Evolutionary conservation across 2,329 filamentous ascomycete genomes (phyloP), one percentile per base, ranked within the genome.

Genomic region (Elsinoe batatas): DNA sequence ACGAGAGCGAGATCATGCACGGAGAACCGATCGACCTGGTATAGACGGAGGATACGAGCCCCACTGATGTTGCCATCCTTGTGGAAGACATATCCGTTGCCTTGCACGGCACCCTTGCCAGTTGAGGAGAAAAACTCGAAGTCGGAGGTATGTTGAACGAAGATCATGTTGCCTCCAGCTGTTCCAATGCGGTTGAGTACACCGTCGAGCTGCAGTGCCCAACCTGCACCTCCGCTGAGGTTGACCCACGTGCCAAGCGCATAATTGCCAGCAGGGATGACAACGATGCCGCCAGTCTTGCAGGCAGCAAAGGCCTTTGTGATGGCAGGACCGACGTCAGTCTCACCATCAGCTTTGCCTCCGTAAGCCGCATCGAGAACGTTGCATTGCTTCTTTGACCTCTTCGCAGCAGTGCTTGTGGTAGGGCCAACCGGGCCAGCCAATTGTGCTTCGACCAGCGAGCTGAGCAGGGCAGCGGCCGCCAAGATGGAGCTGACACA

Each of bases 91-190:
- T 77, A 80, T 22, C 77, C 77, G 47, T 72, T 71, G 20, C 77
- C 77, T 63, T 80, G 78, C 26, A 80, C 68, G 17, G 77, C 76
- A 55, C 77, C 78, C 57, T 71, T 69, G 12, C 74, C 75, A 3
- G 71, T 79, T 40, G 72, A 74, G 40, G 75, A 78, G 64, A 78
- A 79, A 56, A 80, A 59, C 61, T 80, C 78, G 53, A 80, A 78
- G 61, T 80, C 76, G 54, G 66, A 70, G 7, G 71, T 69, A 58
- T 76, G 72, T 58, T 76, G 68, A 54, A 79, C 71, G 58, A 74
- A 70, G 59, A 80, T 72, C 77, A 80, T 80, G 59, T 79, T 79
- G 1, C 76, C 77, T 5, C 64, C 72, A 5, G 63, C 72, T 5
- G 70, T 74, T 5, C 76, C 75, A n/a, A 72, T 76, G 1, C 78